Percentiles rank a stretch among this genome's conserved stretches.
phyloP scores from a whole-genome alignment of 805 yeast genomes.

The Wickerhamiella domercqiae region DNA sequence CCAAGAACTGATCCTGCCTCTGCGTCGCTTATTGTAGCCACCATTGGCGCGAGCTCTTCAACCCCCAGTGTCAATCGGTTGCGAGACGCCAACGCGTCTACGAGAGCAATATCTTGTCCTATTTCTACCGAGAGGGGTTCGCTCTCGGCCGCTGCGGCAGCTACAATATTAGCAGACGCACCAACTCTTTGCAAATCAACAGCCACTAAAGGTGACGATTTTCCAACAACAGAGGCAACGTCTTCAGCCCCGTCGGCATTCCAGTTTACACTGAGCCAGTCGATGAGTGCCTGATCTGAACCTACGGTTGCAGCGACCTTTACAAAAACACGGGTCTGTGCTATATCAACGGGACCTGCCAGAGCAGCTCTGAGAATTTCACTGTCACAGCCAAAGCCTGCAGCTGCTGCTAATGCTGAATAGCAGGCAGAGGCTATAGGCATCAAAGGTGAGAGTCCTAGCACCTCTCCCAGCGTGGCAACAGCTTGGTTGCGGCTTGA shows the following conservation, averaged over 20 bases:
- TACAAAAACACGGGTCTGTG: too few species aligned
- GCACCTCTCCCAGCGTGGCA: background rate
- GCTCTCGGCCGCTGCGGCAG: too few species aligned
- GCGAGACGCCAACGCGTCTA: background rate
- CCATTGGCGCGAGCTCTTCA: background rate
- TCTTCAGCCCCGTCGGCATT: too few species aligned
- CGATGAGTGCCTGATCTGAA: too few species aligned
- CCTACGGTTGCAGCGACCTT: too few species aligned
- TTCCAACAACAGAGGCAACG: too few species aligned
- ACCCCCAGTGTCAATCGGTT: background rate
- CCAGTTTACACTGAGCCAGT: too few species aligned
- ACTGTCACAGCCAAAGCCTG: background rate
- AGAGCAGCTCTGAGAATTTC: background rate
- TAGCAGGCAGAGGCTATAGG: background rate
- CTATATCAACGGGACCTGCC: background rate
- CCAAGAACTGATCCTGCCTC: background rate
- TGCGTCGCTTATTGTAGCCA: background rate
- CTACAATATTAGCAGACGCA: too few species aligned
- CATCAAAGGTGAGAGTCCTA: background rate
- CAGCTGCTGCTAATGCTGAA: background rate
- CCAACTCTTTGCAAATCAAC: too few species aligned
- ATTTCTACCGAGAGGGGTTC: too few species aligned
- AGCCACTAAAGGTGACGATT: too few species aligned
- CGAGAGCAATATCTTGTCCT: background rate
- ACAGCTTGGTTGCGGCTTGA: background rate